phyloP scores from a whole-genome alignment of 495 filamentous ascomycete genomes.

The Tuber indicum region DNA sequence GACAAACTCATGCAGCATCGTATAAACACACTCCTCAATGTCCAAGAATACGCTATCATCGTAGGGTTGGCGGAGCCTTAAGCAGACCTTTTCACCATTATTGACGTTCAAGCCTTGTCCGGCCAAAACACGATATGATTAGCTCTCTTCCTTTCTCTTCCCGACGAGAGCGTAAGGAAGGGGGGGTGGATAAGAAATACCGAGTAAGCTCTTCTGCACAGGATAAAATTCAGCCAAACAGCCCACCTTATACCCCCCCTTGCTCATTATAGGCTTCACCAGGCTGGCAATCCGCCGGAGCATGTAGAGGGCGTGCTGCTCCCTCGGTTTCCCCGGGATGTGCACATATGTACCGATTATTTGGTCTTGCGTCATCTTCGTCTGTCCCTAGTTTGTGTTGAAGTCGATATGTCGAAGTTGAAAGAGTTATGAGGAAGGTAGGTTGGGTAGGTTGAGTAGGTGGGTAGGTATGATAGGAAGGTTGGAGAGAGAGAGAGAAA shows the following conservation, averaged over 20 bases:
- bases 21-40: constrained; percentile 72
- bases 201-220: constrained; percentile 63
- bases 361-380: constrained; percentile 15
- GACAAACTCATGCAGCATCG: constrained; percentile 86
- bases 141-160: constrained; percentile 6
- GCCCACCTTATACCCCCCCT: constrained; percentile 70
- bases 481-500: background rate
- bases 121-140: background rate
- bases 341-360: constrained; percentile 73
- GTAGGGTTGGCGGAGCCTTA: constrained; percentile 71
- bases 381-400: background rate
- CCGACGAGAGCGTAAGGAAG: background rate
- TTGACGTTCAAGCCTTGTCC: constrained; percentile 66
- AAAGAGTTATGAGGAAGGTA: background rate
- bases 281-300: constrained; percentile 78
- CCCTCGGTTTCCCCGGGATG: constrained; percentile 61
- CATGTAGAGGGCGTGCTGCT: constrained; percentile 72
- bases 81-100: constrained; percentile 66
- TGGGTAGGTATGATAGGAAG: background rate
- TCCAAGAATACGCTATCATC: constrained; percentile 75
- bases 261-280: constrained; percentile 93
- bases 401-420: background rate
- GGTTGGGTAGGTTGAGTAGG: background rate
- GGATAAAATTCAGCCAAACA: constrained; percentile 83
- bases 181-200: constrained; percentile 42